Evolutionary conservation across 164 flowering plant species (phyloP), one percentile per base, ranked within the genome.

Genomic region (Cinnamomum micranthum): DNA sequence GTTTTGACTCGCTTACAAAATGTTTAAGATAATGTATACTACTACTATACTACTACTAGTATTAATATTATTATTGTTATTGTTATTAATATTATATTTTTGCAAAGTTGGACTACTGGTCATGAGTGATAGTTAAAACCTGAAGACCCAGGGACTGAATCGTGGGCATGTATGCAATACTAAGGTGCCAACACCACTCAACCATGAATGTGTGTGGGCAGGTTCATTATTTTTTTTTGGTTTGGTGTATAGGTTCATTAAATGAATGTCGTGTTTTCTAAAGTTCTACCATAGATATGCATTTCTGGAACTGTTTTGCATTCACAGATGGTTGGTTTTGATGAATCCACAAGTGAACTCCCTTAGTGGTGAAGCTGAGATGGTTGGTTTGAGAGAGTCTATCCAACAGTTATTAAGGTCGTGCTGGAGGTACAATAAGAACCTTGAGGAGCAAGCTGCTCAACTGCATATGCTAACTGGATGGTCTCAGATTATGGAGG

Each of bases 391-490:
- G 71, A 87, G 88, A 75, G 95, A 91, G 75, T 75, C 89, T 13
- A 84, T 95, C 81, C 98, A 90, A 63, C 88, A 87, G 67, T 77
- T 93, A 68, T 75, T 91, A 77, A 84, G 95, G 87, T 93, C 98
- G 98, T 95, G 90, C 69, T 95, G 97, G 97, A 92, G 84, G 79
- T 88, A 91, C 79, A 95, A 95, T 81, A 91, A 86, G 78, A 95
- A 93, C 84, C 97, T 93, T 76, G 99, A 95, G 85, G 99, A 95
- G 78, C 98, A 93, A 79, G 99, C 95, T 78, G 97, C 97, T 72
- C 99, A 95, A 76, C 98, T 95, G 71, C 99, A 95, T 81, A 91
- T 93, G 98, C 80, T 93, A 82, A 87, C 90, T 80, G 88, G 96
- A 70, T 95, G 98, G 99, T 91, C 97, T 70, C 99, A 95, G 73